Evolutionary conservation across 768 basidiomycete genomes (phyloP), one percentile per base, ranked within the genome.

Genomic region (Naematelia aurantialba): DNA sequence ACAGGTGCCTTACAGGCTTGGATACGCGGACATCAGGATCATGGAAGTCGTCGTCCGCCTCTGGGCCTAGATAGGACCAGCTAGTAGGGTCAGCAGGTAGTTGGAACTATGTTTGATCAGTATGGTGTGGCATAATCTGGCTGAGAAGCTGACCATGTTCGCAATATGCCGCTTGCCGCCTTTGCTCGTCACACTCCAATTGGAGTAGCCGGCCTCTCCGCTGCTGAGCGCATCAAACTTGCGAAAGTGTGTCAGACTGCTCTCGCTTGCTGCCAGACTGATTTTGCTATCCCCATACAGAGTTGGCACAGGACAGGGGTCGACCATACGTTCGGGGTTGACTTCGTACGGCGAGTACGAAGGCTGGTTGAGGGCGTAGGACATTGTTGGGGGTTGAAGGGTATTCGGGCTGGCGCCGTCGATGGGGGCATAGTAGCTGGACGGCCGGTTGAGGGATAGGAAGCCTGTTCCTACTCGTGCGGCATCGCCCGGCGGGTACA

Each of bases 1-100:
- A 55, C n/a, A n/a, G n/a, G n/a, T n/a, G n/a, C n/a, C 62, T 56
- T 26, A 60, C 62, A 22, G 53, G n/a, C 27, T 47, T 56, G 26
- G 25, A 49, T 10, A 63, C 57, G 39, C 31, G 34, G 5, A 67
- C 49, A 52, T 66, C 66, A 1, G 75, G 75, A 53, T 76, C 72
- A 46, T 76, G 75, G 44, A 76, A 71, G 55, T 72, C 71, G 48
- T 76, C 75, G 49, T 76, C 75, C 12, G 63, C 62, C 45, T 76
- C 75, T 26, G 70, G 70, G 21, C 73, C 75, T 3, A 65, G 52
- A 55, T 70, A 63, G 14, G 67, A 69, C 70, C 72, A 74, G 26
- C 62, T 56, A 13, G 67, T 55, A 17, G 69, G 68, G 65, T 76
- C 74, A 2, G 72, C 65, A 1, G 75, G 75, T 13, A 76, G 48